phyloP scores from a whole-genome alignment of 148 eudicot species.

The Fallopia convolvulus region DNA sequence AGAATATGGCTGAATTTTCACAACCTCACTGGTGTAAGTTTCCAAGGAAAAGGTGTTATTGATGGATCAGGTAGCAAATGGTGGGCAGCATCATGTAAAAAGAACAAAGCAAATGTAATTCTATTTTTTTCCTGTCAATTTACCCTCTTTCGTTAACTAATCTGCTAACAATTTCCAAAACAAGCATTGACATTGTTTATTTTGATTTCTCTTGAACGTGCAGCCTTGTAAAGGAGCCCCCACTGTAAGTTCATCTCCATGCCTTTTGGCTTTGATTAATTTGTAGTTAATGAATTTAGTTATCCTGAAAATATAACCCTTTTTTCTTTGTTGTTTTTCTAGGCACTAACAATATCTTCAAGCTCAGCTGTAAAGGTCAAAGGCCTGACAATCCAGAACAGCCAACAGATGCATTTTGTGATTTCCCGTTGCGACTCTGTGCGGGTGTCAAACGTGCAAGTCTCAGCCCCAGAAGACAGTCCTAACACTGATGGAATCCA shows the following conservation, averaged over 20 bases:
- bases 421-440: constrained; percentile 57
- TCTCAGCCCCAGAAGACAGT: constrained; percentile 92
- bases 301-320: background rate
- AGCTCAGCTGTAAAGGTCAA: constrained; percentile 66
- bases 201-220: constrained; percentile 12
- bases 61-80: constrained; percentile 98
- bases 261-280: background rate
- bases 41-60: constrained; percentile 82
- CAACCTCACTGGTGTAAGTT: constrained; percentile 55
- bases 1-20: constrained; percentile 69
- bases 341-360: constrained; percentile 79
- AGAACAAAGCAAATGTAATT: constrained; percentile 78
- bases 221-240: constrained; percentile 98
- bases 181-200: constrained; percentile 11
- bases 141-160: constrained; percentile 1
- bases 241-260: constrained; percentile 45
- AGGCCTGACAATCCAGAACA: constrained; percentile 74
- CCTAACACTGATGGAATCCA: constrained; percentile 99
- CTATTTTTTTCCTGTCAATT: background rate
- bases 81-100: constrained; percentile 99
- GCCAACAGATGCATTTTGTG: constrained; percentile 94
- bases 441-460: constrained; percentile 42
- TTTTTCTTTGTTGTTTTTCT: background rate
- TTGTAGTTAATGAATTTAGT: background rate
- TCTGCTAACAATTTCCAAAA: background rate